Percentiles rank a stretch among this genome's conserved stretches.
These are phyloP conservation scores for Voacanga thouarsii DNA, from an alignment of 257 asterid species.

Conservation along the genomic window DNA sequence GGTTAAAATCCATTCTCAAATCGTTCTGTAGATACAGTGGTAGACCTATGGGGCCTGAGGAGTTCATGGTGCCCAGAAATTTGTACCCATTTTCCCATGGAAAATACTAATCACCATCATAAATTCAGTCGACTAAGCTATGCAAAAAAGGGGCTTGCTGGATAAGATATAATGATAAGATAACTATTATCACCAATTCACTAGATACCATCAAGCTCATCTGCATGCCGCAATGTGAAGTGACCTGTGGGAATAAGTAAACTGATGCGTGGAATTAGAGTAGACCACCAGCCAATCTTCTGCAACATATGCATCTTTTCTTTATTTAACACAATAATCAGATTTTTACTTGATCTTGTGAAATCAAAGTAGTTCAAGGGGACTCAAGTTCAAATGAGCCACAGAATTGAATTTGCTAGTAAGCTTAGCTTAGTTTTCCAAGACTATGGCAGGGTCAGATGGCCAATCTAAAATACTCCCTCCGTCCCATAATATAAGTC, in stretches of 20 bases:
- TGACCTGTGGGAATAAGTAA: not conserved
- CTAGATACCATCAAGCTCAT: not conserved
- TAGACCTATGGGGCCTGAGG: not conserved
- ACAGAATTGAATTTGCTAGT: too few species aligned
- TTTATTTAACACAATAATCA: not conserved
- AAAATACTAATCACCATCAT: not conserved
- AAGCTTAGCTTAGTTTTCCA: too few species aligned
- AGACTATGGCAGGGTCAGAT: not conserved
- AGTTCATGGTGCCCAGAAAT: not conserved
- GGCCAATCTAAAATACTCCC: not conserved
- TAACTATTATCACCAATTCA: not conserved
- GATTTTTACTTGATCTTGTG: not conserved
- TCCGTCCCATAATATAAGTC: too few species aligned
- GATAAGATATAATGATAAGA: not conserved
- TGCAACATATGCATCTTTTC: not conserved
- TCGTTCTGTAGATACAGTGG: not conserved
- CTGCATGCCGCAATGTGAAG: not conserved
- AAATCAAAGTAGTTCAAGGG: not conserved
- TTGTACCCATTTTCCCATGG: not conserved
- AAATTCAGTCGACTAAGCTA: too few species aligned
- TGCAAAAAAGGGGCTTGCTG: not conserved
- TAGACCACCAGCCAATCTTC: not conserved
- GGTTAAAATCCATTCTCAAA: not conserved
- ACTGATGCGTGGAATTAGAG: not conserved
- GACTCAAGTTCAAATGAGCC: too few species aligned